phyloP scores from a whole-genome alignment of 192 early-diverging fungal genomes.

The Backusella mclennaniae region DNA sequence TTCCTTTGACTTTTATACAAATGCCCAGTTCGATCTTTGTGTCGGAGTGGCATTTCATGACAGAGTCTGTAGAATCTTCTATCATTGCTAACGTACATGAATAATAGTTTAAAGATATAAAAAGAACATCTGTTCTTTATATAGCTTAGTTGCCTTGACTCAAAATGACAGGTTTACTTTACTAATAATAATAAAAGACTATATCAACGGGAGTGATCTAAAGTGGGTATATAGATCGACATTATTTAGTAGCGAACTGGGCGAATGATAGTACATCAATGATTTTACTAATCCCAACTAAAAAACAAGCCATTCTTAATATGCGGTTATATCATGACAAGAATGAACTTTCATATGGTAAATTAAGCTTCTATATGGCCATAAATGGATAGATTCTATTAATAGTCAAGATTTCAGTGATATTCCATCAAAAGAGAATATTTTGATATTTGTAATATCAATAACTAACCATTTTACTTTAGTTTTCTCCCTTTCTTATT shows the following conservation, averaged over 20 bases:
- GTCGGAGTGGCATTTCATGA: too few relatives aligned
- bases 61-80: too few relatives aligned
- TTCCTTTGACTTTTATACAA: too few relatives aligned
- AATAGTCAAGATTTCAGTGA: neutral
- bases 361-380: neutral
- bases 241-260: neutral
- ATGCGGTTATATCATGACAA: neutral
- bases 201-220: neutral
- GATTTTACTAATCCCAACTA: neutral
- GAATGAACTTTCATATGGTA: neutral
- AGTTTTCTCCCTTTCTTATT: too few relatives aligned
- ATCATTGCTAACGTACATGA: too few relatives aligned
- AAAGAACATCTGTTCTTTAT: too few relatives aligned
- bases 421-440: neutral
- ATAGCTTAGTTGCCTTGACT: neutral
- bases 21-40: too few relatives aligned
- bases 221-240: neutral
- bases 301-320: neutral
- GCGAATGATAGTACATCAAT: neutral
- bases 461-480: too few relatives aligned
- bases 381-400: neutral
- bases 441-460: neutral
- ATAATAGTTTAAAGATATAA: too few relatives aligned
- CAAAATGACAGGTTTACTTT: neutral
- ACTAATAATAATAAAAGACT: neutral